Base-by-base conservation (phyloP, 805 yeast species). In the Wickerhamiella azyma region DNA sequence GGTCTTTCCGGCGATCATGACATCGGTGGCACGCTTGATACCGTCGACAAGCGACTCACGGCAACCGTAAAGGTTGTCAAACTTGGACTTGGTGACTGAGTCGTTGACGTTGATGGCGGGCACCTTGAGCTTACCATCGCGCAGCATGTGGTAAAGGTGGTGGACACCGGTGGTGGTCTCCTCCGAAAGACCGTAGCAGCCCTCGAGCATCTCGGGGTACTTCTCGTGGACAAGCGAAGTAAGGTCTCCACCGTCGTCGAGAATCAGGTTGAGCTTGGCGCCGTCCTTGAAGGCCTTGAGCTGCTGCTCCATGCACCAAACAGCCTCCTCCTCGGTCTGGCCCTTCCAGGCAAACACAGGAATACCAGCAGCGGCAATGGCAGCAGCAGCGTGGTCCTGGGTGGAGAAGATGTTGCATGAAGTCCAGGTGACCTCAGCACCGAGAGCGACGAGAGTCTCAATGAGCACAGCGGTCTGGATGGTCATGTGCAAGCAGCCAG, bases 321-420 rank as follows among this genome's bases (percentile, higher is more conserved):
- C 66, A 79, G 89, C 92, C 76, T 89, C 98, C 76, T 89, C 97
- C 72, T 89, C 98, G 69, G 97, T 85, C 79, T 89, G 97, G 68
- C 98, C 97, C 79, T 89, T 89, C 98, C 98, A 89, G 63, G 98
- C 98, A 60, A 85, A 89, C 57, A 89, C 98, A 65, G 98, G 97
- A 51, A 89, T 94, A 74, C 98, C 98, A 58, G 96, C 70, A 59
- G 97, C 98, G 60, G 98, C 98, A 68, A 89, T 92, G 61, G 97
- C 97, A 64, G 98, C 96, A 62, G 98, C 97, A 59, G 97, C 97
- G 69, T 89, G 97, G 73, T 89, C 98, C 76, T 89, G 98, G 57
- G 98, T 89, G 60, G 97, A 88, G 81, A 85, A 89, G 63, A 89
- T 89, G 94, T 89, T 89, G 79, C 98, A 89, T 42, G 96, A 85